Evolutionary conservation across 306 rosid genomes (phyloP), one percentile per base, ranked within the genome.

Genomic region (Vicia sativa): DNA sequence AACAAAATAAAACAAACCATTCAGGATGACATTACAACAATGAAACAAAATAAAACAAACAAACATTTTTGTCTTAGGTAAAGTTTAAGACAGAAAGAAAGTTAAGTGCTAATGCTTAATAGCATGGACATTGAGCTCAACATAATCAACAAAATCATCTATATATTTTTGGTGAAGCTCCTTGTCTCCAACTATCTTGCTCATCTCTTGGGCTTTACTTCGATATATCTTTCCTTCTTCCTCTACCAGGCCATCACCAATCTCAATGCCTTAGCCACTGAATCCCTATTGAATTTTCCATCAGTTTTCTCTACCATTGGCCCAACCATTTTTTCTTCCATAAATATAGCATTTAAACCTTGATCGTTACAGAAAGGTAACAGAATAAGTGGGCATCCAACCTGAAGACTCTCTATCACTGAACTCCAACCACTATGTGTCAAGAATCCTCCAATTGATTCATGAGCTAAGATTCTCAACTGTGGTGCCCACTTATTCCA

Each of bases 391-490:
- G 52, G 71, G 0, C 18, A 62, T 4, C 50, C 78, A 14, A 67
- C 50, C 11, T 59, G 49, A 19, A 58, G 64, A 58, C 64, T 31
- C 43, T 58, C 64, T 7, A 58, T 34, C 13, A 58, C 44, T 58
- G 25, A 80, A 42, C 75, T 60, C 84, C 80, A 80, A 43, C 84
- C 84, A 9, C 70, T 65, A 23, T 75, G 80, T 11, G 64, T 65
- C 55, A 80, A 25, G 25, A 75, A 75, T 26, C 80, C 80, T 5
- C 84, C 84, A 3, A 79, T 44, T 1, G 74, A 65, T 5, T 65
- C 25, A 14, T 80, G 84, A 0, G 48, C 31, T 35, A 80, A 61
- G 43, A 80, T 65, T 11, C 48, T 75, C 35, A 71, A 4, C 50
- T 80, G 84, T 0, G 84, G 80, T 6, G 49, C 77, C 84, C 80